Conservation (phyloP, 768 basidiomycete genomes). For the Collybiopsis luxurians region DNA sequence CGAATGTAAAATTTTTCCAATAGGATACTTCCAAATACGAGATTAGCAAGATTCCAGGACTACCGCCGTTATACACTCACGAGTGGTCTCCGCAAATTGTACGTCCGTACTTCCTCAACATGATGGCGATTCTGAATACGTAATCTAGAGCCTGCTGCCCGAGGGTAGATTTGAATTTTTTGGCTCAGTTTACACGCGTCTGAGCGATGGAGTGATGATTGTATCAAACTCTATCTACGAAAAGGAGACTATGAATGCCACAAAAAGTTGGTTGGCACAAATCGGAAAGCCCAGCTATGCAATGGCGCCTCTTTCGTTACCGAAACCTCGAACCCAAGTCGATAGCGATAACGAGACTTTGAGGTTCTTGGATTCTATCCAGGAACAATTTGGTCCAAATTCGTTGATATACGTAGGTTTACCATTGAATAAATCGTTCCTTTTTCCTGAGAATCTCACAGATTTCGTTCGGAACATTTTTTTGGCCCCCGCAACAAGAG, state of each 20-base stretch:
- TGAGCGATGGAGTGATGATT: not conserved
- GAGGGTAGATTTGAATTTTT: not conserved
- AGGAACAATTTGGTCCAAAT: not conserved
- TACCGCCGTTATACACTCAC: slow-evolving; percentile 1
- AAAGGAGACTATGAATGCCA: not conserved
- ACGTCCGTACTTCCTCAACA: not conserved
- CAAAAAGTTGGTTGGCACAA: not conserved
- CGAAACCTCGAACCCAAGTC: not conserved
- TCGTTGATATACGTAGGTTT: not conserved
- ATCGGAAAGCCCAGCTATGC: not conserved
- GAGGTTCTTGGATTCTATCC: not conserved
- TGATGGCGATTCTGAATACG: not conserved
- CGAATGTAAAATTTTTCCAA: too few species aligned
- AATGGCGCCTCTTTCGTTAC: not conserved
- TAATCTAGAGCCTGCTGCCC: not conserved
- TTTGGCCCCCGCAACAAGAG: slow-evolving; percentile 4
- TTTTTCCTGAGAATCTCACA: not conserved
- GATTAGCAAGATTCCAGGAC: not conserved
- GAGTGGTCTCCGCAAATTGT: not conserved
- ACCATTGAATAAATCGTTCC: not conserved
- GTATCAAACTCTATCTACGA: not conserved
- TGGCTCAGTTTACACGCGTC: not conserved
- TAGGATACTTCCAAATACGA: not conserved
- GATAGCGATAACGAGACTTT: not conserved
- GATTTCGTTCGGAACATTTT: slow-evolving; percentile 7